Conservation (phyloP, 2,329 filamentous ascomycete species). For the Ilyonectria destructans region DNA sequence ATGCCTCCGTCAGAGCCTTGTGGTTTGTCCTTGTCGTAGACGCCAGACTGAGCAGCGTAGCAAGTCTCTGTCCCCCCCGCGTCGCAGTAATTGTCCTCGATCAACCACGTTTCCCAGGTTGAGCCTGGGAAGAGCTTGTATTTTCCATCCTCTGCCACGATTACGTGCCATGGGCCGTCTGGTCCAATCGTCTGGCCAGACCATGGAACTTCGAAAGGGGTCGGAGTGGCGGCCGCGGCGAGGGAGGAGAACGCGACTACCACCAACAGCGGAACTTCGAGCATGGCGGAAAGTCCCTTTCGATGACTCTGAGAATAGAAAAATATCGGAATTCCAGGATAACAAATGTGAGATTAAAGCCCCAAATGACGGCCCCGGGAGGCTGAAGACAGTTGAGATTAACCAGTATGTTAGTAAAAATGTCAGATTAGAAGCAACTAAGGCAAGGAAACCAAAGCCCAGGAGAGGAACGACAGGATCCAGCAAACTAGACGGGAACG, state of each 20-base stretch:
- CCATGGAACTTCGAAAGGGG: conserved; percentile 28
- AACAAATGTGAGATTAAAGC: too few species aligned
- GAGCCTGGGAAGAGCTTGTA: conserved; percentile 51
- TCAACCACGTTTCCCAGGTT: conserved; percentile 48
- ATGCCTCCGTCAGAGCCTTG: conserved; percentile 46
- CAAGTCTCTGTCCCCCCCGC: conserved; percentile 36
- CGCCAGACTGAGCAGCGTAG: conserved; percentile 45
- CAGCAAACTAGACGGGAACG: too few species aligned
- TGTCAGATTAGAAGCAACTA: too few species aligned
- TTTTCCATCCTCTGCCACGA: conserved; percentile 44
- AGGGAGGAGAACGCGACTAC: neutral
- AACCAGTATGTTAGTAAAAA: too few species aligned
- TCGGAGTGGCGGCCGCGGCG: neutral
- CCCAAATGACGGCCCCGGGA: too few species aligned
- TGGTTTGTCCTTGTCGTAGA: conserved; percentile 49
- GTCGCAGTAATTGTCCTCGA: conserved; percentile 14
- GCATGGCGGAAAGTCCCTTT: neutral
- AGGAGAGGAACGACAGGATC: too few species aligned
- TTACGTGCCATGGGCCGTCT: conserved; percentile 56
- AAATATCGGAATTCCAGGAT: too few species aligned
- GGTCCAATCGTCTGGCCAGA: conserved; percentile 51
- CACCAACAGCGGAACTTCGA: neutral
- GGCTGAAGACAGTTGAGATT: too few species aligned
- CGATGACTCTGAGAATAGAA: neutral
- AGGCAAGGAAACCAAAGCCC: too few species aligned